phyloP scores from a whole-genome alignment of 2,329 filamentous ascomycete genomes.

The Stagonosporopsis rhizophila region DNA sequence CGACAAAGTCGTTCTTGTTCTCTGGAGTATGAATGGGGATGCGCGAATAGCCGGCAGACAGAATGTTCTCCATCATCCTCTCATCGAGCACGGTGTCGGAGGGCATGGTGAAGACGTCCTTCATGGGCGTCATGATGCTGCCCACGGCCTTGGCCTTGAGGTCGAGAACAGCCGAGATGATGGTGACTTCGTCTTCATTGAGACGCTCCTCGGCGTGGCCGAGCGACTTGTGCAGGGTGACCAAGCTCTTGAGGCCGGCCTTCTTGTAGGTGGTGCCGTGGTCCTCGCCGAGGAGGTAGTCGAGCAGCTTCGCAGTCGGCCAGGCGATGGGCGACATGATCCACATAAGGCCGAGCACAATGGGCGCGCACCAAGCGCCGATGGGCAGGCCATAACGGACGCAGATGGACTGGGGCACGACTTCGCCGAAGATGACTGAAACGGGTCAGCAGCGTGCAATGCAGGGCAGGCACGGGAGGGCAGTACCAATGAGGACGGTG shows the following conservation, averaged over 20 bases:
- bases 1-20: conserved; percentile 86
- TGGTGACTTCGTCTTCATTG: conserved; percentile 97
- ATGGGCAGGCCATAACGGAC: conserved; percentile 96
- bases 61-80: conserved; percentile 89
- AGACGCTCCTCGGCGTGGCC: conserved; percentile 84
- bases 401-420: conserved; percentile 94
- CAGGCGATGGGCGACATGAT: conserved; percentile 87
- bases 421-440: conserved; percentile 98
- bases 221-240: conserved; percentile 91
- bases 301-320: conserved; percentile 94
- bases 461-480: background rate
- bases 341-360: conserved; percentile 90
- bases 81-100: conserved; percentile 93
- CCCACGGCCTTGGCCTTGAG: conserved; percentile 95
- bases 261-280: conserved; percentile 99
- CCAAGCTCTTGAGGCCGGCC: conserved; percentile 92
- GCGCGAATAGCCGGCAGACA: conserved; percentile 92
- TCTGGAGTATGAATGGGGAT: conserved; percentile 93
- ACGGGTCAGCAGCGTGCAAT: conserved; percentile 11
- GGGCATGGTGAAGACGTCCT: conserved; percentile 96
- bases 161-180: conserved; percentile 95
- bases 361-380: conserved; percentile 89
- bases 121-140: conserved; percentile 98
- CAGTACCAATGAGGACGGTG: conserved; percentile 88
- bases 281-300: conserved; percentile 90